phyloP scores from a whole-genome alignment of 805 yeast species.

The Kodamaea fukazawae region DNA sequence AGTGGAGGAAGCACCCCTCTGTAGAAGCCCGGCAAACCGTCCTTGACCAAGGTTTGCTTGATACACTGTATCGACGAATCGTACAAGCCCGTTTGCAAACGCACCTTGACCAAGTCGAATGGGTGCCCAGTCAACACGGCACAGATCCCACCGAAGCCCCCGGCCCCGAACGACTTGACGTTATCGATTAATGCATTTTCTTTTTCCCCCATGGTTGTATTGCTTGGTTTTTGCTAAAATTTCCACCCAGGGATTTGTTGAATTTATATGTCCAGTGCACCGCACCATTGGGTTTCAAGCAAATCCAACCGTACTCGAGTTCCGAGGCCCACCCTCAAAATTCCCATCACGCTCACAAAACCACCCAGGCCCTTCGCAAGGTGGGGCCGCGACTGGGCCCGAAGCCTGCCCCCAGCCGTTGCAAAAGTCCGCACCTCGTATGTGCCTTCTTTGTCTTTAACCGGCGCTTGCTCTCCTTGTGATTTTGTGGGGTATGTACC shows the following conservation, averaged over 20 bases:
- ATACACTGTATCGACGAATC: constrained; percentile 66
- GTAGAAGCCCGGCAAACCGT: constrained; percentile 80
- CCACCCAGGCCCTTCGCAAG: too few relatives aligned
- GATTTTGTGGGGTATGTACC: too few relatives aligned
- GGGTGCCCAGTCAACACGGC: constrained; percentile 97
- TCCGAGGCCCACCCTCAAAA: too few relatives aligned
- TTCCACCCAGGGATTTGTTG: constrained; percentile 4
- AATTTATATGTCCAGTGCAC: constrained; percentile 3
- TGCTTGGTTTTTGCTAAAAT: not conserved
- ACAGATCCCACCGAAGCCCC: constrained; percentile 93
- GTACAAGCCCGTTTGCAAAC: constrained; percentile 81
- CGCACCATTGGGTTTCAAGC: too few relatives aligned
- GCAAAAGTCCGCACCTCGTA: too few relatives aligned
- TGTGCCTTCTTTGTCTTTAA: too few relatives aligned
- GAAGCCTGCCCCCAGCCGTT: too few relatives aligned
- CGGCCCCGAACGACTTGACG: constrained; percentile 82
- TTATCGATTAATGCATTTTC: constrained; percentile 63
- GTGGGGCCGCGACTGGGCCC: too few relatives aligned
- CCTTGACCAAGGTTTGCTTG: constrained; percentile 62
- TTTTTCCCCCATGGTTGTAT: constrained; percentile 38
- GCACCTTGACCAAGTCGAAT: constrained; percentile 87
- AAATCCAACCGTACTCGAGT: too few relatives aligned
- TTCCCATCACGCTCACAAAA: too few relatives aligned
- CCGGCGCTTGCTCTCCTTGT: too few relatives aligned
- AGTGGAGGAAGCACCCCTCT: constrained; percentile 94